Evolutionary conservation across 306 rosid genomes (phyloP), one percentile per base, ranked within the genome.

Genomic region (Urtica urens): DNA sequence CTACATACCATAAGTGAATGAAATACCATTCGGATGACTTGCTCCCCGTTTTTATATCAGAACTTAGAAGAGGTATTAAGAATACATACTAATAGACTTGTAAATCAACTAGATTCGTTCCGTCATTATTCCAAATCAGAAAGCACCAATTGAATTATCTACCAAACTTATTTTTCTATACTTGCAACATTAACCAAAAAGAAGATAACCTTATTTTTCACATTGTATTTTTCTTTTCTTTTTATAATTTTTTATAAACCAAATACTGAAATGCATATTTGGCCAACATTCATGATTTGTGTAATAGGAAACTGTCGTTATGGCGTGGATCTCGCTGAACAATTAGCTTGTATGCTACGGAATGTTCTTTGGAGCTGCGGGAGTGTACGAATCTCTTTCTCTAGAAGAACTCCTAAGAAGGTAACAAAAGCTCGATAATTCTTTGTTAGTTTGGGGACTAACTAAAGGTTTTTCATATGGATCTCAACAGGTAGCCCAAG

Each of bases 301-400:
- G 29, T 5, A 51, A 19, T 58, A 83, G 95, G 83, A 16, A 83
- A 78, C 60, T 83, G 96, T 74, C 55, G 64, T 21, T 83, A 81
- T 49, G 83, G 70, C 19, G 61, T 41, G 34, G 82, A 88, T 78
- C 90, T 81, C 66, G 82, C 67, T 14, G 74, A 66, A 33, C 74
- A 75, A 60, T 73, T 90, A 26, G 87, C 66, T 33, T 38, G 62
- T 44, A 85, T 68, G 80, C 76, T 81, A 68, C 82, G 71, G 60
- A 79, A 69, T 66, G 82, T 85, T 57, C 73, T 90, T 33, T 77
- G 93, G 90, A 81, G 96, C 71, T 78, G 96, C 34, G 96, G 93
- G 57, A 72, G 72, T 61, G 65, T 88, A 69, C 70, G 82, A 71
- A 72, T 83, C 58, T 88, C 93, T 38, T 80, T 81, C 72, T 88